Evolutionary conservation across 2,329 filamentous ascomycete species (phyloP).

Genomic region (Aspergillus alliaceus): DNA sequence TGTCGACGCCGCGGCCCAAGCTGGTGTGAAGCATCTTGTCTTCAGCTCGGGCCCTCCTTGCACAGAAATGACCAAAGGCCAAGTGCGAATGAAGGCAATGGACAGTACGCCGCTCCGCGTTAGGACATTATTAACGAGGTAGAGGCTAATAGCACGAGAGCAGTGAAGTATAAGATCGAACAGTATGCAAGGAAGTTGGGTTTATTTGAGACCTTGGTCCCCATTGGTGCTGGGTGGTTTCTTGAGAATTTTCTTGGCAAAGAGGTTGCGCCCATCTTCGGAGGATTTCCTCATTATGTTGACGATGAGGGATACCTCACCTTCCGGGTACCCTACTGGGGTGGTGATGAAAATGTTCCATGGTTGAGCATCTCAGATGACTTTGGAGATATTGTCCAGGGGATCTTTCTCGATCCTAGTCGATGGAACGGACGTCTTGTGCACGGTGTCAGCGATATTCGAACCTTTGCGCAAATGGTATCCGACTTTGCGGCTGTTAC

Average conservation of each 20-base stretch:
- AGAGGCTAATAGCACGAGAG: background rate
- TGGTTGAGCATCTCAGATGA: slow-evolving; percentile 44
- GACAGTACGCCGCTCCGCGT: slow-evolving; percentile 28
- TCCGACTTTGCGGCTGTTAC: slow-evolving; percentile 26
- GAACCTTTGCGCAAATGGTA: slow-evolving; percentile 30
- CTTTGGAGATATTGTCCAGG: slow-evolving; percentile 50
- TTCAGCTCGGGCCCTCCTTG: slow-evolving; percentile 38
- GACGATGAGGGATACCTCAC: slow-evolving; percentile 41
- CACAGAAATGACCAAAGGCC: slow-evolving; percentile 34
- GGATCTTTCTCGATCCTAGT: slow-evolving; percentile 43
- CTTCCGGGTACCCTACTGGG: slow-evolving; percentile 40
- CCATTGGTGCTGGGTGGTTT: slow-evolving; percentile 44
- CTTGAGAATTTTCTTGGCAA: slow-evolving; percentile 43
- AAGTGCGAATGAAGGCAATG: slow-evolving; percentile 30
- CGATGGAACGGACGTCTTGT: slow-evolving; percentile 38
- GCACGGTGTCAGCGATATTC: slow-evolving; percentile 40
- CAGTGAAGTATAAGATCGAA: background rate
- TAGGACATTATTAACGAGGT: background rate
- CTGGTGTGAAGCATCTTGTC: slow-evolving; percentile 37
- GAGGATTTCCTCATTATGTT: slow-evolving; percentile 42
- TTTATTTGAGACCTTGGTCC: background rate
- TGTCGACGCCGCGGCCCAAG: slow-evolving; percentile 34
- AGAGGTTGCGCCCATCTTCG: slow-evolving; percentile 37
- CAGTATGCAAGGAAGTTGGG: background rate
- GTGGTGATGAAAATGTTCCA: slow-evolving; percentile 40